Evolutionary conservation across 768 basidiomycete species (phyloP).

Genomic region (Serendipita sp.): DNA sequence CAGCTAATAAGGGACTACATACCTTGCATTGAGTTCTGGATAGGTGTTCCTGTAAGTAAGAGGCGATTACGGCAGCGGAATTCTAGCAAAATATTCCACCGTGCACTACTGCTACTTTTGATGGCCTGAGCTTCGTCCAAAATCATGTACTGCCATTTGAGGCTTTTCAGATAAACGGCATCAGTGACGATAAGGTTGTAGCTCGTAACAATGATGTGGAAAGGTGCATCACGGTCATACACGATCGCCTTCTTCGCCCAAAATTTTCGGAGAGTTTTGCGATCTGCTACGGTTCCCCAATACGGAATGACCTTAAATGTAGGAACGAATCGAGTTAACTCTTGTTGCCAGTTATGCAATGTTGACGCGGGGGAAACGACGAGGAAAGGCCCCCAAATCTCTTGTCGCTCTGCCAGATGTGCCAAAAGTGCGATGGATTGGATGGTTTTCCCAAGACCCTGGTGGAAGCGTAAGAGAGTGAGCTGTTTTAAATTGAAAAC

Average conservation of each 20-base stretch:
- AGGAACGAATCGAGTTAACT: constrained; percentile 90
- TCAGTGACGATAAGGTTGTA: constrained; percentile 65
- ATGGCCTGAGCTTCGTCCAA: constrained; percentile 99
- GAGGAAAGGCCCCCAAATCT: constrained; percentile 98
- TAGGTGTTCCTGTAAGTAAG: constrained; percentile 90
- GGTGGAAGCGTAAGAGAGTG: neutral
- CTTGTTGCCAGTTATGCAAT: constrained; percentile 98
- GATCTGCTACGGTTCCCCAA: constrained; percentile 96
- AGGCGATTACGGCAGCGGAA: constrained; percentile 93
- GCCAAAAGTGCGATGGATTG: constrained; percentile 94
- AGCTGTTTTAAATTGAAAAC: neutral
- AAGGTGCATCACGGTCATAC: constrained; percentile 87
- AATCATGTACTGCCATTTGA: constrained; percentile 99
- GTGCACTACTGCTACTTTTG: constrained; percentile 88
- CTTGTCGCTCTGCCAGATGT: constrained; percentile 90
- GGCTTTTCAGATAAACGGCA: constrained; percentile 65
- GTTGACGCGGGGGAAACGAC: constrained; percentile 96
- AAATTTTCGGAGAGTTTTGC: constrained; percentile 83
- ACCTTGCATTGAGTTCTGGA: constrained; percentile 99
- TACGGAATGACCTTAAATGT: constrained; percentile 87
- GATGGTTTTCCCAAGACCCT: constrained; percentile 45
- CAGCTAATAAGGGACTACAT: constrained; percentile 11
- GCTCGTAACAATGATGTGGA: constrained; percentile 91
- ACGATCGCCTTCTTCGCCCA: constrained; percentile 98
- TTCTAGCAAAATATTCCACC: constrained; percentile 93